These are phyloP conservation scores for Spathaspora boniae DNA, from an alignment of 805 yeast genomes.

Conservation along the genomic window DNA sequence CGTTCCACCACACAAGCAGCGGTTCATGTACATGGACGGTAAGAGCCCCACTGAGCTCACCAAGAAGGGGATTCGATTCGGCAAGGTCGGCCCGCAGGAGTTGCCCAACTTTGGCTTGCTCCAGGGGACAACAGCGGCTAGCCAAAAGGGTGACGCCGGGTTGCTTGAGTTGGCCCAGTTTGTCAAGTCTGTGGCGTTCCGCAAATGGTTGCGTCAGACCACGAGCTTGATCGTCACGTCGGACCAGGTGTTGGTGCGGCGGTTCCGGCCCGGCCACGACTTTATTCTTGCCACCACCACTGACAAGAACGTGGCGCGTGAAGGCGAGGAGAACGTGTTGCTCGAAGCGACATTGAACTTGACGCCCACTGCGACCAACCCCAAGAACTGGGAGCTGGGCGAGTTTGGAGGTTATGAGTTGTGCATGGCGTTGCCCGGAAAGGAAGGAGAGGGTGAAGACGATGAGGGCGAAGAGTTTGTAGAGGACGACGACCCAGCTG, in stretches of 20 bases:
- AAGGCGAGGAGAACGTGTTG: conserved; percentile 37
- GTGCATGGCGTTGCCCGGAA: conserved; percentile 65
- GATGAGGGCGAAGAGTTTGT: conserved; percentile 46
- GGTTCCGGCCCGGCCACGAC: conserved; percentile 94
- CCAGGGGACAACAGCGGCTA: conserved; percentile 1
- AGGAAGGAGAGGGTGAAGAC: conserved; percentile 37
- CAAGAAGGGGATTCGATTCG: conserved; percentile 28
- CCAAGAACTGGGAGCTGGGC: conserved; percentile 81
- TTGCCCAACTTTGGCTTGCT: conserved; percentile 51
- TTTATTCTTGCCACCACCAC: conserved; percentile 82
- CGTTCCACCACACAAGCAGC: conserved; percentile 89
- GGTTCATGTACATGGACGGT: conserved; percentile 82
- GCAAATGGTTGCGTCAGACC: conserved; percentile 62
- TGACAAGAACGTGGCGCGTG: conserved; percentile 34
- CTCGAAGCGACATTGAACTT: conserved; percentile 79
- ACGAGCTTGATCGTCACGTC: conserved; percentile 62
- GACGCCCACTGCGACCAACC: conserved; percentile 59
- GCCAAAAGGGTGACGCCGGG: background rate
- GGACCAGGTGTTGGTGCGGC: conserved; percentile 68
- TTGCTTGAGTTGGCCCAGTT: conserved; percentile 43
- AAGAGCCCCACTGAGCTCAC: conserved; percentile 32
- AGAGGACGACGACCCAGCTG: conserved; percentile 77
- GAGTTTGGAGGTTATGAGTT: conserved; percentile 93
- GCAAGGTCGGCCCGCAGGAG: conserved; percentile 46
- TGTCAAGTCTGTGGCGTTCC: conserved; percentile 58